Percentiles rank a stretch among this genome's conserved stretches.
These are phyloP conservation scores for Pleurotus tuoliensis DNA, from an alignment of 768 basidiomycete species.

Conservation along the genomic window DNA sequence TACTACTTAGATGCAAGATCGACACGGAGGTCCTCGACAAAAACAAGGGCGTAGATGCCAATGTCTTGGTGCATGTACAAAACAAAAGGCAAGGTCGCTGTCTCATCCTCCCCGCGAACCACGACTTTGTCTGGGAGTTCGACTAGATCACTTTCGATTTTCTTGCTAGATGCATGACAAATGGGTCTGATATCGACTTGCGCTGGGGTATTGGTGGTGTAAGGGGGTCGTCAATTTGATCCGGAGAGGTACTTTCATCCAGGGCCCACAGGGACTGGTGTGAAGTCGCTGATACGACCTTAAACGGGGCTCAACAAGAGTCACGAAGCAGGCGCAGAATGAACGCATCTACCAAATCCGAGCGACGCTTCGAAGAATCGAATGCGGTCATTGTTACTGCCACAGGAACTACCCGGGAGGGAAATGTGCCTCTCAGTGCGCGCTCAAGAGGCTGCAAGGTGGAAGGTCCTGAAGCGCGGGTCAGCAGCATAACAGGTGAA, in stretches of 20 bases:
- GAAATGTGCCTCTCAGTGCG: too few species aligned
- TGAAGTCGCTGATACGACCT: slow-evolving; percentile 57
- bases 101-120: slow-evolving; percentile 62
- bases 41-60: slow-evolving; percentile 35
- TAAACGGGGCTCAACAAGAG: too few species aligned
- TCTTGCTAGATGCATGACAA: slow-evolving; percentile 63
- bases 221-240: slow-evolving; percentile 47
- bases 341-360: too few species aligned
- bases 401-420: too few species aligned
- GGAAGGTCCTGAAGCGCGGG: too few species aligned
- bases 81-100: slow-evolving; percentile 54
- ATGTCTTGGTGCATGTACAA: slow-evolving; percentile 16
- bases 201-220: slow-evolving; percentile 53
- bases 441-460: too few species aligned
- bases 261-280: slow-evolving; percentile 48
- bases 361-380: too few species aligned
- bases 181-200: slow-evolving; percentile 55
- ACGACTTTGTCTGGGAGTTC: slow-evolving; percentile 61
- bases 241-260: slow-evolving; percentile 51
- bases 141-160: slow-evolving; percentile 63
- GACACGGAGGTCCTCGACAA: slow-evolving; percentile 41
- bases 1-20: slow-evolving; percentile 48
- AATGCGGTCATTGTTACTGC: too few species aligned
- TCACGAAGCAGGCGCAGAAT: too few species aligned
- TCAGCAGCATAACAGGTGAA: too few species aligned